phyloP scores from a whole-genome alignment of 1,139 yeast species.

The Zhuliangozyma parablackwelliae region DNA sequence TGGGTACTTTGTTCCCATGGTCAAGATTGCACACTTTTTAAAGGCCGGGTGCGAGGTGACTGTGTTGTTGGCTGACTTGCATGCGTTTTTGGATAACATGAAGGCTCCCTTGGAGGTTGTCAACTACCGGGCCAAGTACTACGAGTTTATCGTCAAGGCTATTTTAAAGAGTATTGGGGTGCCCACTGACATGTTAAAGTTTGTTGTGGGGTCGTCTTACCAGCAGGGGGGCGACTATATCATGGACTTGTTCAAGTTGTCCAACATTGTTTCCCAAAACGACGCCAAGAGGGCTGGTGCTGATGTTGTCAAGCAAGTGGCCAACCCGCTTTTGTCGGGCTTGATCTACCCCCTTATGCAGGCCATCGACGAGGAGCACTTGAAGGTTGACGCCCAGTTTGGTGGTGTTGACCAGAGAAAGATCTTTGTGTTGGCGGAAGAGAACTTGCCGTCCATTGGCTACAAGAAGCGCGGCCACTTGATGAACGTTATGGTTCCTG shows the following conservation, averaged over 20 bases:
- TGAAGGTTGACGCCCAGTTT: conserved; percentile 88
- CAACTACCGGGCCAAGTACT: conserved; percentile 81
- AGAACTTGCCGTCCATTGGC: conserved; percentile 78
- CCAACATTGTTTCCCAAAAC: conserved; percentile 83
- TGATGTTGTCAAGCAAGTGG: conserved; percentile 96
- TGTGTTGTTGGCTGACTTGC: conserved; percentile 92
- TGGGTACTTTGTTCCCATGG: conserved; percentile 98
- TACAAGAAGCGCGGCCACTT: conserved; percentile 97
- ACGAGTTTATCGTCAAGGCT: conserved; percentile 77
- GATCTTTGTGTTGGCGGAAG: conserved; percentile 96
- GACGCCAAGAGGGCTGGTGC: conserved; percentile 99
- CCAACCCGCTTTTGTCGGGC: conserved; percentile 89
- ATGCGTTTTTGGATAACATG: conserved; percentile 97
- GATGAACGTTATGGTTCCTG: conserved; percentile 99
- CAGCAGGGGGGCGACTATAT: conserved; percentile 77
- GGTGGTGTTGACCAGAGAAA: conserved; percentile 99
- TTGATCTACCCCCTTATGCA: conserved; percentile 98
- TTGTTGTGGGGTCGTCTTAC: conserved; percentile 84
- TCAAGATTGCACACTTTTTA: conserved; percentile 89
- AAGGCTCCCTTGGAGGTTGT: conserved; percentile 96
- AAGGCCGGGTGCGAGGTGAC: conserved; percentile 95
- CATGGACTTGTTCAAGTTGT: conserved; percentile 79
- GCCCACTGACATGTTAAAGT: conserved; percentile 81
- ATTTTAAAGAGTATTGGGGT: conserved; percentile 83
- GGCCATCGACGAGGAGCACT: conserved; percentile 91